phyloP scores from a whole-genome alignment of 225 moss, liverwort and hornwort genomes.

The Straminergon stramineum region DNA sequence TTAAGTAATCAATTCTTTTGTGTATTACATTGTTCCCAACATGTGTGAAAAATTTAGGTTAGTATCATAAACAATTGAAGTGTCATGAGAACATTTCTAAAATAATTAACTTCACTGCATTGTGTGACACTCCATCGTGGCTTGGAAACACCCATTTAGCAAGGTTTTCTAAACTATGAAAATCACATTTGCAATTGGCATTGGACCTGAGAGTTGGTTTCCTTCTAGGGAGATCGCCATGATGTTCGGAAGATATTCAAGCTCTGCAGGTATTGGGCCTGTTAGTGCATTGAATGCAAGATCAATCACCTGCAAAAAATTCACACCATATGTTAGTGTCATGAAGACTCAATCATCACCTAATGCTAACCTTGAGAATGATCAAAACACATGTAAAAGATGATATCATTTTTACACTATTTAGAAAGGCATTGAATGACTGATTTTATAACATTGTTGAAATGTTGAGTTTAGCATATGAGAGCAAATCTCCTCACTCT shows the following conservation, averaged over 20 bases:
- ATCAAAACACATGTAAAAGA: background rate
- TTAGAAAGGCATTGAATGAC: background rate
- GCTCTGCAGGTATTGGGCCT: conserved; percentile 49
- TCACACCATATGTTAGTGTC: background rate
- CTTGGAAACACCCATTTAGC: background rate
- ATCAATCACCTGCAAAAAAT: conserved; percentile 40
- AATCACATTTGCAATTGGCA: background rate
- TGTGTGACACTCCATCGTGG: background rate
- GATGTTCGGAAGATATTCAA: conserved; percentile 27
- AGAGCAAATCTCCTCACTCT: background rate
- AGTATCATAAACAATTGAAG: background rate
- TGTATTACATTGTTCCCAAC: background rate
- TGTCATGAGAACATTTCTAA: background rate
- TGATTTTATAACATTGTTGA: background rate
- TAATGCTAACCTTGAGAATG: background rate
- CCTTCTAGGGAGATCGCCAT: conserved; percentile 55
- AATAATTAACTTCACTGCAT: background rate
- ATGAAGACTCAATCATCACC: background rate
- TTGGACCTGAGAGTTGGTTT: conserved; percentile 45
- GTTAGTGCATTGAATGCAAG: conserved; percentile 54
- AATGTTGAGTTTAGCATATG: background rate
- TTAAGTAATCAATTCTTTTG: background rate
- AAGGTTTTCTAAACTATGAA: background rate
- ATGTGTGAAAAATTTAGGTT: background rate
- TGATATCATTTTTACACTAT: background rate